Percentiles rank a stretch among this genome's conserved stretches.
These are phyloP conservation scores for Boletus insuetus DNA, from an alignment of 768 basidiomycete genomes.

Conservation along the genomic window DNA sequence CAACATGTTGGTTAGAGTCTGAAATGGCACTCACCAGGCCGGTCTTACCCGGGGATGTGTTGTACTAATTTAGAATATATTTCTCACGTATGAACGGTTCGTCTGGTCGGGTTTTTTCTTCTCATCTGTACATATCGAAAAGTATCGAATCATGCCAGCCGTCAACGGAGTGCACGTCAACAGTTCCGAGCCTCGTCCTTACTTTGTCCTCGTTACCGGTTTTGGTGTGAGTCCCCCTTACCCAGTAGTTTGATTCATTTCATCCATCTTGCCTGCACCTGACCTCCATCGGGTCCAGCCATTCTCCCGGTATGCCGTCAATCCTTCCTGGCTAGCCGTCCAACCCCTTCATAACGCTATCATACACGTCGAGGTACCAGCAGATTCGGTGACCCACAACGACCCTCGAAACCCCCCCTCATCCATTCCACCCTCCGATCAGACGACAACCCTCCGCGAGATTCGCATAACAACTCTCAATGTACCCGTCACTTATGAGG, in stretches of 20 bases:
- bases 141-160: slow-evolving; percentile 32
- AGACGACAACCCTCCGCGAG: slow-evolving; percentile 30
- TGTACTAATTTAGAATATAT: neutral
- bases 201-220: slow-evolving; percentile 49
- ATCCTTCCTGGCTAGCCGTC: slow-evolving; percentile 74
- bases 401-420: slow-evolving; percentile 10
- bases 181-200: slow-evolving; percentile 32
- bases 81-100: slow-evolving; percentile 1
- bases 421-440: slow-evolving; percentile 2
- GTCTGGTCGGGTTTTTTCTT: neutral
- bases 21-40: slow-evolving; percentile 8
- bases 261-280: slow-evolving; percentile 16
- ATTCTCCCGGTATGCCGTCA: slow-evolving; percentile 51
- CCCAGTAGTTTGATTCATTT: slow-evolving; percentile 22
- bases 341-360: slow-evolving; percentile 56
- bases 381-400: slow-evolving; percentile 17
- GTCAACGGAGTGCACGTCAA: slow-evolving; percentile 17
- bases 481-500: slow-evolving; percentile 58
- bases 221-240: slow-evolving; percentile 47
- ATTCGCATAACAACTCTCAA: slow-evolving; percentile 60
- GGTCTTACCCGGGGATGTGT: slow-evolving; percentile 4
- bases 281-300: slow-evolving; percentile 40
- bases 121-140: no score
- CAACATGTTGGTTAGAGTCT: slow-evolving; percentile 37
- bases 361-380: slow-evolving; percentile 40